These are phyloP conservation scores for Bauhinia variegata DNA, from an alignment of 306 rosid species.

Conservation along the genomic window DNA sequence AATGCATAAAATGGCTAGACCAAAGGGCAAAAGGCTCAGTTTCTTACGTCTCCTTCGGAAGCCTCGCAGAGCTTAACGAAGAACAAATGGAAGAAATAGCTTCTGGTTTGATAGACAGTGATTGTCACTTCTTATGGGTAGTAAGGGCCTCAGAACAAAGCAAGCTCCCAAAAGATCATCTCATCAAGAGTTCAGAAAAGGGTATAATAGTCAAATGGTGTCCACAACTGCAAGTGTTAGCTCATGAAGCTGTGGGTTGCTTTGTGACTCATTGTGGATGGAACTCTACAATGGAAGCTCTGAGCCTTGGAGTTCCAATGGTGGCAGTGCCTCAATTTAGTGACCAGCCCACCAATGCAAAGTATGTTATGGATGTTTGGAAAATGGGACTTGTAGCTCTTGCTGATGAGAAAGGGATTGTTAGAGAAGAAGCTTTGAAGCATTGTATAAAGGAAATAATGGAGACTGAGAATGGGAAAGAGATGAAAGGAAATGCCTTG, in stretches of 20 bases:
- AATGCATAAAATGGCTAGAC: slow-evolving; percentile 31
- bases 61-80: background rate
- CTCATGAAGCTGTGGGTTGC: background rate
- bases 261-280: too few relatives aligned
- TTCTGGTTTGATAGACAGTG: slow-evolving; percentile 21
- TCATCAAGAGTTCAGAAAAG: slow-evolving; percentile 20
- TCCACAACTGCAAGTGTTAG: background rate
- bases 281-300: too few relatives aligned
- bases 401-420: background rate
- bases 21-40: slow-evolving; percentile 15
- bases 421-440: background rate
- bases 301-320: slow-evolving; percentile 11
- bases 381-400: background rate
- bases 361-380: slow-evolving; percentile 2
- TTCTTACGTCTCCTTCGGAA: slow-evolving; percentile 38
- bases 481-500: background rate
- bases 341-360: background rate
- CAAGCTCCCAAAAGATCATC: slow-evolving; percentile 31
- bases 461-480: background rate
- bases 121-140: slow-evolving; percentile 39
- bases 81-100: slow-evolving; percentile 40
- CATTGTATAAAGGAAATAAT: background rate
- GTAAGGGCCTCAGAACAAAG: slow-evolving; percentile 26
- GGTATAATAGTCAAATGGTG: background rate
- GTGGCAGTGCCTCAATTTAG: background rate